Percentiles rank a stretch among this genome's conserved stretches.
Conservation (phyloP, 768 basidiomycete species). For the Russula lepida region DNA sequence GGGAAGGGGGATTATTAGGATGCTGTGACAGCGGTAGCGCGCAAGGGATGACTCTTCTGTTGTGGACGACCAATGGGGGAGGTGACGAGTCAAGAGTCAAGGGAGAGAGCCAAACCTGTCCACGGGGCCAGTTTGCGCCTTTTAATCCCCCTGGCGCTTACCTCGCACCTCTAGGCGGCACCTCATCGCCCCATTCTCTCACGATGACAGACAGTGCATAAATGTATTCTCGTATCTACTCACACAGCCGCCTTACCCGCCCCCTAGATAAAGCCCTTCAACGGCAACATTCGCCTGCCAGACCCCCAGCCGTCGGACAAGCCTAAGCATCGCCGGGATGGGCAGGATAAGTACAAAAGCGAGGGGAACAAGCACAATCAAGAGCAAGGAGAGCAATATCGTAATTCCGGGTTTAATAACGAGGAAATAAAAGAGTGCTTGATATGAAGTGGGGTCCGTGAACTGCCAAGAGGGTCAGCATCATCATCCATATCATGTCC, state of each 20-base stretch:
- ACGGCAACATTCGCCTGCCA: conserved; percentile 83
- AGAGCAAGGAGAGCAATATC: conserved; percentile 47
- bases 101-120: background rate
- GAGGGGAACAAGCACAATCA: conserved; percentile 51
- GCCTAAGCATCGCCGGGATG: conserved; percentile 57
- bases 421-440: conserved; percentile 82
- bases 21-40: conserved; percentile 12
- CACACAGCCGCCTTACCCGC: conserved; percentile 24
- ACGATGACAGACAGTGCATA: background rate
- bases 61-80: background rate
- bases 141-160: conserved; percentile 18
- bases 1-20: conserved; percentile 16
- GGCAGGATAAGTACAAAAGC: conserved; percentile 53
- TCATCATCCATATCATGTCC: background rate
- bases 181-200: background rate
- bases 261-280: conserved; percentile 50
- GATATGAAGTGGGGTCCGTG: conserved; percentile 73
- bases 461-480: conserved; percentile 39
- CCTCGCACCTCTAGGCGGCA: background rate
- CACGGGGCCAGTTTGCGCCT: conserved; percentile 9
- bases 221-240: background rate
- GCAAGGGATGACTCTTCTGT: conserved; percentile 4
- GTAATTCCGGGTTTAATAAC: conserved; percentile 81
- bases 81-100: background rate
- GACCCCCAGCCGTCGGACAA: conserved; percentile 55